Base-by-base conservation (phyloP, 371 early-diverging fungal species). In the Lichtheimia hyalospora region DNA sequence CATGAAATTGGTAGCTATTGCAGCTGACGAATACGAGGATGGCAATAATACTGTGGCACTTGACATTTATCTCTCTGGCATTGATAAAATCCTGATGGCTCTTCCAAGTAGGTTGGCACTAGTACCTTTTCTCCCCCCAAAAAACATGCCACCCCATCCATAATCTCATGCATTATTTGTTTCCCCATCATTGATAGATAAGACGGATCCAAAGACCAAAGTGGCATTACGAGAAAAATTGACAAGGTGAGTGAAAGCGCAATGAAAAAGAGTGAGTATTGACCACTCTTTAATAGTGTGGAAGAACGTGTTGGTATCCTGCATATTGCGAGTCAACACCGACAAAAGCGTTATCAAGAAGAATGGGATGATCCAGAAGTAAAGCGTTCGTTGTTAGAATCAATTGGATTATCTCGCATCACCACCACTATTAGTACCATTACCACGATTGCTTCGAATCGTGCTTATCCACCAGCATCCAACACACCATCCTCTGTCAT, bases 1-100 rank as follows among this genome's bases (percentile, higher is more conserved):
- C 18, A 79, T 84, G 76, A 79, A 80, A 13, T 67, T 84, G 13
- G 73, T 82, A 13, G 75, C 76, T 5, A 73, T 84, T 27, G 79
- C 84, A 10, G 74, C 82, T 18, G 81, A 84, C 44, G 81, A 79
- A 58, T 82, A 84, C 16, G 79, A 84, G 20, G 72, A 71, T 12
- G 78, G 80, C 5, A 82, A 84, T 50, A 75, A 79, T 49, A 60
- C 68, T 12, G 70, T 71, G 20, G 82, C 82, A 0, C 70, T 84
- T 18, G 80, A 82, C 54, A 70, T 84, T 13, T 84, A 82, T 42
- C 61, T 84, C 20, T 73, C 82, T 43, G 79, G 82, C 15, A 59
- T 84, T 27, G 81, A 74, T 48, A 79, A 77, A 21, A 61, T 84
- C 27, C 52, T 84, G 34, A 79, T 81, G 70, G 79, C 84, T 5